Base-by-base conservation (phyloP, 306 rosid genomes). In the Crataegus laevigata region DNA sequence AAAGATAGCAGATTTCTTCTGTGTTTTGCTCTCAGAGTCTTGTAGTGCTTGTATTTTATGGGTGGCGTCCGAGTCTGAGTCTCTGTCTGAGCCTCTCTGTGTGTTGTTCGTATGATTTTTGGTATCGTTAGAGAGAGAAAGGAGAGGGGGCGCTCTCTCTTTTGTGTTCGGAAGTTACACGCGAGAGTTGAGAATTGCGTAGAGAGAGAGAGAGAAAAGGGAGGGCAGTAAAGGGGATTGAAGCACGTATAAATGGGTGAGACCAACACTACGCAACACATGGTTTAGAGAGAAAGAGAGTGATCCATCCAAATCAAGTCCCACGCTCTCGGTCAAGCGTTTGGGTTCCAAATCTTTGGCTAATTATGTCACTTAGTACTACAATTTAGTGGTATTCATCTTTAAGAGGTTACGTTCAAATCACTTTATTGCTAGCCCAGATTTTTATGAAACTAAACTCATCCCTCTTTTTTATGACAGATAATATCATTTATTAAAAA, bases 161-260 rank as follows among this genome's bases (percentile, higher is more conserved):
- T 76, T 26, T 30, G 58, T 38, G 70, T 60, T 77, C 82, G 85
- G 82, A 80, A 74, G 77, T 77, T 32, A 58, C 79, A 80, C 84
- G 87, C 80, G 71, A 84, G 51, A 72, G 73, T 36, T 36, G 74
- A 25, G 21, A 47, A 47, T 47, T 15, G 54, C 54, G 8, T 15
- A 47, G 8, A 1, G 54, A 17, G 8, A 47, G 54, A 17, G 72
- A 50, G 29, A 38, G 6, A 12, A 70, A n/a, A 47, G n/a, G 11
- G 5, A 14, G 1, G 12, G 6, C 2, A 18, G 1, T 7, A 45
- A 47, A 40, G 63, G 13, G 6, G 26, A 19, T 25, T 13, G 17
- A 67, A 67, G 67, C 45, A 71, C 68, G 21, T 21, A 32, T n/a
- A 67, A 25, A 51, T 55, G 8, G 24, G 61, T 4, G 67, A 78